Conservation (phyloP, 208 protist genomes). For the Acanthamoeba quina region DNA sequence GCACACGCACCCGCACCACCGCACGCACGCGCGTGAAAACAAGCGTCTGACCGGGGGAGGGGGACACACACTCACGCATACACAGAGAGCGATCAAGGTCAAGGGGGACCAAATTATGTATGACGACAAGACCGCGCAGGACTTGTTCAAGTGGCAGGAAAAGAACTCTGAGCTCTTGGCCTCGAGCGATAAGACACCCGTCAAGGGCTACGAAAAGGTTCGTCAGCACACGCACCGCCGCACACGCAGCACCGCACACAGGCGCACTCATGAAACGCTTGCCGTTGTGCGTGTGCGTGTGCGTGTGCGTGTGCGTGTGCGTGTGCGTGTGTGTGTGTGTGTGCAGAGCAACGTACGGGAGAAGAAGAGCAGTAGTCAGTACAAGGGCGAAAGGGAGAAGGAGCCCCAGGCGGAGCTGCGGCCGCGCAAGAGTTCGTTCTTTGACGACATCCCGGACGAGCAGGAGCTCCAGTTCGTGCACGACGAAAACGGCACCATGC, state of each 20-base stretch:
- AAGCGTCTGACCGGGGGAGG: too few species aligned
- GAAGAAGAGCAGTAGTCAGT: background rate
- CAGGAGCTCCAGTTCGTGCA: constrained; percentile 36
- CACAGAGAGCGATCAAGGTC: too few species aligned
- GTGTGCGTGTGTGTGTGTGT: too few species aligned
- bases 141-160: too few species aligned
- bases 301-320: too few species aligned
- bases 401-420: background rate
- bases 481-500: background rate
- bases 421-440: background rate
- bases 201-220: background rate
- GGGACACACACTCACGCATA: too few species aligned
- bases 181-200: background rate
- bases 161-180: background rate
- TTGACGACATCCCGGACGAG: constrained; percentile 36
- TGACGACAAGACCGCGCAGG: too few species aligned
- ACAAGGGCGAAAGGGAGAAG: background rate
- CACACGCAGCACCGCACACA: too few species aligned
- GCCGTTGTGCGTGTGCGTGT: background rate
- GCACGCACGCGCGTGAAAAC: too few species aligned
- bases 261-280: background rate
- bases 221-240: too few species aligned
- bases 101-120: too few species aligned
- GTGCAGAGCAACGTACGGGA: background rate
- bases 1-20: too few species aligned